A percentile compares a stretch with the other conserved stretches of the same genome.
Evolutionary conservation across 1,284 basidiomycete genomes (phyloP).

Genomic region (Fistulina hepatica): DNA sequence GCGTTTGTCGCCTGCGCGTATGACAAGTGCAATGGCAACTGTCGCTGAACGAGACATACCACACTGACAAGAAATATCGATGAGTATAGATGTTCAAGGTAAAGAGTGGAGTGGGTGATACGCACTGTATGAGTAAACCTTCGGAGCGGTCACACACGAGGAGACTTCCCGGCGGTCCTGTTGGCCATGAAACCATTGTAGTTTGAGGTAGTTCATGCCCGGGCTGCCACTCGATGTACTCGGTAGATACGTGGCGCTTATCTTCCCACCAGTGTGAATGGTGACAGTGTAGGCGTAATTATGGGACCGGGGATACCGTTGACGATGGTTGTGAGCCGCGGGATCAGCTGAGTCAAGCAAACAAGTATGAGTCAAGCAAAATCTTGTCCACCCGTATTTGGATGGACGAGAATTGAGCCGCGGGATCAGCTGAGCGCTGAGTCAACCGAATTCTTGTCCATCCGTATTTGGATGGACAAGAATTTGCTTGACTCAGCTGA

Average conservation of each 20-base stretch:
- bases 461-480: no score
- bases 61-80: conserved; percentile 73
- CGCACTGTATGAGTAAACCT: conserved; percentile 83
- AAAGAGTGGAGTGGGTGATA: conserved; percentile 17
- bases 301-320: no score
- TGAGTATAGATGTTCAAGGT: conserved; percentile 10
- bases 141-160: conserved; percentile 53
- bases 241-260: conserved; percentile 45
- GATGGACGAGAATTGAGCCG: no score
- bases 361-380: no score
- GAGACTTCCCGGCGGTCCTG: conserved; percentile 71
- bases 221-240: conserved; percentile 59
- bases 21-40: conserved; percentile 86
- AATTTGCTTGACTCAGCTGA: no score
- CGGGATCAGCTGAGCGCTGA: no score
- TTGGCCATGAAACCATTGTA: conserved; percentile 92
- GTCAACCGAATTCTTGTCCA: no score
- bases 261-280: no score
- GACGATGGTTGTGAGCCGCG: no score
- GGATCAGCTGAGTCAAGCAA: no score
- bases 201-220: conserved; percentile 81
- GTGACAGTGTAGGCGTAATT: no score
- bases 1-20: conserved; percentile 79
- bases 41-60: conserved; percentile 94
- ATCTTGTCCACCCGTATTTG: no score